Evolutionary conservation across 192 early-diverging fungal genomes (phyloP).

Genomic region (Funneliformis geosporum): DNA sequence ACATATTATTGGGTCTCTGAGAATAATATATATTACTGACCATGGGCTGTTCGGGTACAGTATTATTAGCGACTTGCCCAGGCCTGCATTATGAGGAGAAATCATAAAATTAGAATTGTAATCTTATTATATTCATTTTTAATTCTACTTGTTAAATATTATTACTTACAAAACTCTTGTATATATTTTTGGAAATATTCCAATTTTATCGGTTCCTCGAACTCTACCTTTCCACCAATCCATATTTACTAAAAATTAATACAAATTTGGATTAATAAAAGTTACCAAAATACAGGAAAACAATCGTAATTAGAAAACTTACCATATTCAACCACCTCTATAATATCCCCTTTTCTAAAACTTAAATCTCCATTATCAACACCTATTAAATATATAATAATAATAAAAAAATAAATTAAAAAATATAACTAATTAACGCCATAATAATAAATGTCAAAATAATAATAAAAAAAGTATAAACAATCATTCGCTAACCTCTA

Average conservation of each 20-base stretch:
- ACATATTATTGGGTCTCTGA: neutral
- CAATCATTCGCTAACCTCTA: neutral
- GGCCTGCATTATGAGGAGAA: neutral
- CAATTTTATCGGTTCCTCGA: neutral
- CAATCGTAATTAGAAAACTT: neutral
- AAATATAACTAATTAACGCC: too few species aligned
- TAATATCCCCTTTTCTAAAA: neutral
- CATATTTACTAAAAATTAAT: neutral
- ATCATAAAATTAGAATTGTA: neutral
- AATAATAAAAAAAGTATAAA: too few species aligned
- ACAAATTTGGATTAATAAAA: neutral
- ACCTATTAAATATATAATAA: neutral
- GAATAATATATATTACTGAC: neutral
- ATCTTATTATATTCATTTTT: neutral
- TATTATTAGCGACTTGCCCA: neutral
- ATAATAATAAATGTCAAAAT: too few species aligned
- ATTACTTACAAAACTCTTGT: slow-evolving; percentile 9
- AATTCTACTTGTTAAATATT: neutral
- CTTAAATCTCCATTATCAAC: neutral
- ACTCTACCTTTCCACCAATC: slow-evolving; percentile 12
- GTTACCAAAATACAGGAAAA: neutral
- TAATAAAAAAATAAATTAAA: neutral
- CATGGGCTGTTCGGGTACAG: neutral
- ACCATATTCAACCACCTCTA: slow-evolving; percentile 10
- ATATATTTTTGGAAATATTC: slow-evolving; percentile 22